These are phyloP conservation scores for Chalciporus sp. DNA, from an alignment of 1,284 basidiomycete genomes.

Conservation along the genomic window DNA sequence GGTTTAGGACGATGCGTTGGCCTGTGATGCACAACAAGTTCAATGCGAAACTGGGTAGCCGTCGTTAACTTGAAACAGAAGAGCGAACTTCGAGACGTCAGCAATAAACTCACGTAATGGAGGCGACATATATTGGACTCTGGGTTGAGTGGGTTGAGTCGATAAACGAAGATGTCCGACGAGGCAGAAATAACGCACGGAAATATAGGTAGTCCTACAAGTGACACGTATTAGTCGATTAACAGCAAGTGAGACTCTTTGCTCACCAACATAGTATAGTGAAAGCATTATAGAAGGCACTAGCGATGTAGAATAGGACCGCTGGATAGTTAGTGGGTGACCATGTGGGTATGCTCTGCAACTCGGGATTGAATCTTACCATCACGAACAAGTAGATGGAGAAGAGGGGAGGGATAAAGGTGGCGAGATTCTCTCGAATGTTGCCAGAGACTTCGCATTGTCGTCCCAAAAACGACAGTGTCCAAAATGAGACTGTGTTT, in stretches of 20 bases:
- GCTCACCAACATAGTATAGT: constrained; percentile 8
- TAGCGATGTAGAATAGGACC: constrained; percentile 7
- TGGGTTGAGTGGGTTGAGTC: not conserved
- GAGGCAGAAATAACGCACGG: not conserved
- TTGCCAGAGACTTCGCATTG: constrained; percentile 8
- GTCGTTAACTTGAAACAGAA: not conserved
- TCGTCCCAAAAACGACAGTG: constrained; percentile 3
- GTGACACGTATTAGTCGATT: no score
- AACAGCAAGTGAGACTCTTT: not conserved
- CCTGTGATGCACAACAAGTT: constrained; percentile 12
- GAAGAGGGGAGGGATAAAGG: constrained; percentile 6
- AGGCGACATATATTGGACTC: constrained; percentile 1
- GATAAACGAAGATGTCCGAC: not conserved
- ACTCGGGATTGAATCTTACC: constrained; percentile 1
- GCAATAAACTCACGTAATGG: constrained; percentile 6
- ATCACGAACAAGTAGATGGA: constrained; percentile 7
- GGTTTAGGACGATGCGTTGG: constrained; percentile 16
- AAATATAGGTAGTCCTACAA: not conserved
- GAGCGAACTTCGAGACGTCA: no score
- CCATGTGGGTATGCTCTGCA: not conserved
- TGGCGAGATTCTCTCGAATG: constrained; percentile 1
- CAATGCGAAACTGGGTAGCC: constrained; percentile 4
- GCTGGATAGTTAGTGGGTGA: not conserved
- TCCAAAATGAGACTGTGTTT: constrained; percentile 5
- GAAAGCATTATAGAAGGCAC: constrained; percentile 5